Conservation (phyloP, 495 filamentous ascomycete species). For the Xylaria palmicola region DNA sequence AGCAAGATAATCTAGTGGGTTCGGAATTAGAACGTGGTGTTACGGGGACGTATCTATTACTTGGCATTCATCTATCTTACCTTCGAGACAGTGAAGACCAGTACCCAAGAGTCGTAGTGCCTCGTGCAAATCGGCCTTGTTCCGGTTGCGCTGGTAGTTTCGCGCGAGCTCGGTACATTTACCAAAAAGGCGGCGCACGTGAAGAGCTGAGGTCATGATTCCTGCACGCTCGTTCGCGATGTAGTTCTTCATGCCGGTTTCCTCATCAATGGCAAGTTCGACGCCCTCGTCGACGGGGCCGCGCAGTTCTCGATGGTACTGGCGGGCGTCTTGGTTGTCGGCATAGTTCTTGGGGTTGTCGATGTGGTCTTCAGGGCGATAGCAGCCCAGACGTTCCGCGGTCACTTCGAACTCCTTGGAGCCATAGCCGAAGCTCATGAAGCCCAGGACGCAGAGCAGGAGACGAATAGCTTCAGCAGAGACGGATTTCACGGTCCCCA, state of each 20-base stretch:
- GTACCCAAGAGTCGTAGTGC: constrained; percentile 82
- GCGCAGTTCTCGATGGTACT: constrained; percentile 75
- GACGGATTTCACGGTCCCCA: constrained; percentile 84
- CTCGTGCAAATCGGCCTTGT: constrained; percentile 78
- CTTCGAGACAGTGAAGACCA: constrained; percentile 84
- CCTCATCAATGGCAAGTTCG: constrained; percentile 72
- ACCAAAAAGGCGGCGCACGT: constrained; percentile 72
- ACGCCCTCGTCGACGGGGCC: constrained; percentile 75
- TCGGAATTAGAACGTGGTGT: constrained; percentile 10
- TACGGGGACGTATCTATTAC: neutral
- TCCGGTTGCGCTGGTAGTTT: constrained; percentile 57
- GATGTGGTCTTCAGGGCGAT: constrained; percentile 85
- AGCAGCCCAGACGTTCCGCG: constrained; percentile 80
- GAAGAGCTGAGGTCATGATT: constrained; percentile 72
- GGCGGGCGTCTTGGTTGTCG: constrained; percentile 80
- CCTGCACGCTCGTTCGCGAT: constrained; percentile 76
- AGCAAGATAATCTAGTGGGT: constrained; percentile 67
- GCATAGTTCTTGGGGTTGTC: constrained; percentile 80
- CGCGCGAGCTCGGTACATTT: constrained; percentile 72
- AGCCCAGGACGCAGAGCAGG: constrained; percentile 62
- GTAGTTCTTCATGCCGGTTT: constrained; percentile 87
- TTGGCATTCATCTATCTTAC: constrained; percentile 25
- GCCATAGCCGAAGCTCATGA: constrained; percentile 74
- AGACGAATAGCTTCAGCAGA: constrained; percentile 87
- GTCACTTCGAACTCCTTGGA: constrained; percentile 92